Evolutionary conservation across 495 filamentous ascomycete genomes (phyloP).

Genomic region (Penicillium desertorum): DNA sequence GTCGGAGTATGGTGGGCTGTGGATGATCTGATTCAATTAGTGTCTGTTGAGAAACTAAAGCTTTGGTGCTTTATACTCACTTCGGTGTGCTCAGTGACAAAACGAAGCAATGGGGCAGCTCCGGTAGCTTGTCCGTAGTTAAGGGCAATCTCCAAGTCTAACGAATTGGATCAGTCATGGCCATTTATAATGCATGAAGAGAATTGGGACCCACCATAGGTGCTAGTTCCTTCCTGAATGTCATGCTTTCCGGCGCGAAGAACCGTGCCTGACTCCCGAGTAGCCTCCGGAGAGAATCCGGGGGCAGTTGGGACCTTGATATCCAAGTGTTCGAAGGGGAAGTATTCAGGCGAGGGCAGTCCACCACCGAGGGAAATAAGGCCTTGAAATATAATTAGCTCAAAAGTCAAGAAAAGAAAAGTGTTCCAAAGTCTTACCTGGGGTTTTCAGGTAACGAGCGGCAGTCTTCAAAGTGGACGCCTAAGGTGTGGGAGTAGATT

Average conservation of each 20-base stretch:
- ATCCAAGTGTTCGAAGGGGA: constrained; percentile 72
- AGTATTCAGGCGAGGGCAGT: constrained; percentile 83
- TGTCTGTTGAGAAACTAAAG: not conserved
- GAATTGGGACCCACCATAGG: constrained; percentile 50
- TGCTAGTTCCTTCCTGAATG: constrained; percentile 59
- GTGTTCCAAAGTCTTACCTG: constrained; percentile 45
- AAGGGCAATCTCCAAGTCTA: constrained; percentile 76
- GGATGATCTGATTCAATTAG: constrained; percentile 35
- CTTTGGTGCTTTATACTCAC: constrained; percentile 25
- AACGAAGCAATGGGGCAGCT: constrained; percentile 81
- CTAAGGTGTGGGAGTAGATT: constrained; percentile 18
- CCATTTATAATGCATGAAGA: not conserved
- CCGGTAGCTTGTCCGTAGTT: constrained; percentile 91
- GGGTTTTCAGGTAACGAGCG: constrained; percentile 69
- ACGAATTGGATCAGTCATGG: not conserved
- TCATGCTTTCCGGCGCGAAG: constrained; percentile 79
- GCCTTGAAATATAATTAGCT: constrained; percentile 32
- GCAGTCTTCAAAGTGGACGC: constrained; percentile 74
- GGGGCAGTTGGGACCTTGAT: constrained; percentile 66
- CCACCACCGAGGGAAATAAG: constrained; percentile 90
- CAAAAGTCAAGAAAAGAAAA: not conserved
- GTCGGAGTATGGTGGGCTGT: constrained; percentile 64
- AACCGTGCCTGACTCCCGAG: constrained; percentile 50
- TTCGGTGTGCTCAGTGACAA: constrained; percentile 90
- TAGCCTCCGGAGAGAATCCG: constrained; percentile 68